phyloP scores from a whole-genome alignment of 148 eudicot genomes.

The Chenopodium formosanum region DNA sequence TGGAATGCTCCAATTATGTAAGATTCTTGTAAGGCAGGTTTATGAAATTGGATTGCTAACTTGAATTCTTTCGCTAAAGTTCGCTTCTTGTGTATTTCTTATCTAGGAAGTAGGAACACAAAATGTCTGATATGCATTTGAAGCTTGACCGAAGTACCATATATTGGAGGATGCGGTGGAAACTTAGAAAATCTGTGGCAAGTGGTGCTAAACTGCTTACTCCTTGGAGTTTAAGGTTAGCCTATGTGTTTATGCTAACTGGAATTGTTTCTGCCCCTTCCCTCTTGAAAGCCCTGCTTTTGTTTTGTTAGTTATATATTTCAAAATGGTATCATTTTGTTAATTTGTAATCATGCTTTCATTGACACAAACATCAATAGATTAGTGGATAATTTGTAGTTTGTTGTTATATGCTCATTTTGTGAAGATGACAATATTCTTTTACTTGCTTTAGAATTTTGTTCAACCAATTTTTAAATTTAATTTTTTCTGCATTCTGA shows the following conservation, averaged over 20 bases:
- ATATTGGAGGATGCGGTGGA: neutral
- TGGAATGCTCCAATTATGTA: no score
- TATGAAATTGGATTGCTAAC: neutral
- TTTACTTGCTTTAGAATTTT: neutral
- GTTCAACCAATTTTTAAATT: neutral
- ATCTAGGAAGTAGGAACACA: neutral
- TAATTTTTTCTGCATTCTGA: neutral
- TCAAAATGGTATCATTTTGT: neutral
- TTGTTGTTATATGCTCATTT: neutral
- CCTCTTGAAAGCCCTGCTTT: neutral
- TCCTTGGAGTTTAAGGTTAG: neutral
- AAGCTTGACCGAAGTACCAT: neutral
- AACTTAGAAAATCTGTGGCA: neutral
- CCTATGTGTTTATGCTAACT: neutral
- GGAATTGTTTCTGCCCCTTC: neutral
- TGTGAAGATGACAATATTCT: neutral
- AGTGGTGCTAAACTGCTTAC: neutral
- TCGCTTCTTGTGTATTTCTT: neutral
- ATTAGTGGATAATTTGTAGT: neutral
- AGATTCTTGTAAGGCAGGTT: no score
- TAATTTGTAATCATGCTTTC: neutral
- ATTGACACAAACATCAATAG: neutral
- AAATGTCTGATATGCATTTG: neutral
- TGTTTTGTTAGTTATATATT: neutral
- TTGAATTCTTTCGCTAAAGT: neutral